Conservation (phyloP, 2,329 filamentous ascomycete species). For the Sarocladium oryzae region DNA sequence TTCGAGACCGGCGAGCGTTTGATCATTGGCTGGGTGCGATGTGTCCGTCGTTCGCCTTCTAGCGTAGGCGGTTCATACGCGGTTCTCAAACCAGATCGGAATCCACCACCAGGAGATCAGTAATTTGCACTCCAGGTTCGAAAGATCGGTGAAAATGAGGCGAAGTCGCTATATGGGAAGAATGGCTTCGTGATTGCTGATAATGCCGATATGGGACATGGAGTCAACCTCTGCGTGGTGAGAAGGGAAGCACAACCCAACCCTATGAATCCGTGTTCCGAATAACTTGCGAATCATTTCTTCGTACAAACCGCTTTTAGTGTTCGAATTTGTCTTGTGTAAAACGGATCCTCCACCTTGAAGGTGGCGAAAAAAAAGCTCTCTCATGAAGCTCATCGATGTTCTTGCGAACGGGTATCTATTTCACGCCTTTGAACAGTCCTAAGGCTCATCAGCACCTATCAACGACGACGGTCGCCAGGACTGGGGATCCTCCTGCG, state of each 20-base stretch:
- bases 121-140: slow-evolving; percentile 22
- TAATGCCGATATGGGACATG: slow-evolving; percentile 15
- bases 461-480: not conserved
- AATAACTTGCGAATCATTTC: no score
- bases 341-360: no score
- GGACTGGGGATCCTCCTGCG: not conserved
- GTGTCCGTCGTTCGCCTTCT: slow-evolving; percentile 22
- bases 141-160: not conserved
- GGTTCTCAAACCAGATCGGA: slow-evolving; percentile 19
- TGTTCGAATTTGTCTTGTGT: no score
- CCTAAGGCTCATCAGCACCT: not conserved
- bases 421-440: not conserved
- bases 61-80: slow-evolving; percentile 11
- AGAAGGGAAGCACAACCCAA: slow-evolving; percentile 14
- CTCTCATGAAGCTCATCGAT: no score
- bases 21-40: slow-evolving; percentile 27
- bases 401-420: not conserved
- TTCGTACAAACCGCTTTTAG: no score
- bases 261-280: no score
- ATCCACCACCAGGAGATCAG: slow-evolving; percentile 20
- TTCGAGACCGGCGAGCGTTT: not conserved
- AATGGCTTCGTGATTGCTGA: slow-evolving; percentile 22
- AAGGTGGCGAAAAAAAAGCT: no score
- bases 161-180: slow-evolving; percentile 12
- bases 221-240: slow-evolving; percentile 24